These are phyloP conservation scores for Capronia americana DNA, from an alignment of 2,329 filamentous ascomycete genomes.

Conservation along the genomic window DNA sequence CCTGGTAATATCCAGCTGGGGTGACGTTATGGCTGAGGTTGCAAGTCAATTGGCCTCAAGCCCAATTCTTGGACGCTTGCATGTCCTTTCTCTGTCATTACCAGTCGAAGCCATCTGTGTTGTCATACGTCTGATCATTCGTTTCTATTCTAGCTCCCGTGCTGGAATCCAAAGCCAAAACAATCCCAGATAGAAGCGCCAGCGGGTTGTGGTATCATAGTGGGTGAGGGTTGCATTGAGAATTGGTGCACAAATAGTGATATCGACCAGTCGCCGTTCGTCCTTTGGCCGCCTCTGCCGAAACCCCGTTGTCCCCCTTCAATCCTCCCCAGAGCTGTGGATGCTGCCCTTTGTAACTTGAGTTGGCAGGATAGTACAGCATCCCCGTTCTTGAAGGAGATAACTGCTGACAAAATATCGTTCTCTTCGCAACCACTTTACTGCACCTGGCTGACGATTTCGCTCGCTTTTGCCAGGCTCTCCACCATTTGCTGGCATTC, in stretches of 20 bases:
- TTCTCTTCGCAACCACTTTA: slow-evolving; percentile 40
- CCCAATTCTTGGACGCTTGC: neutral
- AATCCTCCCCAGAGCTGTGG: neutral
- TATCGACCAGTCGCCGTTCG: slow-evolving; percentile 11
- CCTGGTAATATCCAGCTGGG: neutral
- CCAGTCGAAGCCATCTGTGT: slow-evolving; percentile 5
- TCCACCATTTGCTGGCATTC: slow-evolving; percentile 99
- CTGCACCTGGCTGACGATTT: slow-evolving; percentile 87
- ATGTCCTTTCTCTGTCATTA: neutral
- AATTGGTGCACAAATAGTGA: slow-evolving; percentile 2
- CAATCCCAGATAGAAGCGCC: slow-evolving; percentile 8
- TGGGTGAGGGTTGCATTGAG: slow-evolving; percentile 5
- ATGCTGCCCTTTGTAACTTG: neutral
- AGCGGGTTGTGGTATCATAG: slow-evolving; percentile 21
- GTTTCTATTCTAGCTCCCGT: slow-evolving; percentile 18
- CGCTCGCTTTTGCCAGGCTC: slow-evolving; percentile 83
- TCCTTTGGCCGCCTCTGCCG: neutral
- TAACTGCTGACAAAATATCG: neutral
- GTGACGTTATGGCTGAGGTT: neutral
- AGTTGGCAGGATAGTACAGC: neutral
- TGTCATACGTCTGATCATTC: slow-evolving; percentile 7
- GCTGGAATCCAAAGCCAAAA: slow-evolving; percentile 16
- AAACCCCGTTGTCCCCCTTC: neutral
- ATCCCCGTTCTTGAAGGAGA: neutral
- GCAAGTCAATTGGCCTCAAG: neutral